phyloP scores from a whole-genome alignment of 192 early-diverging fungal genomes.

The Cladochytrium replicatum region DNA sequence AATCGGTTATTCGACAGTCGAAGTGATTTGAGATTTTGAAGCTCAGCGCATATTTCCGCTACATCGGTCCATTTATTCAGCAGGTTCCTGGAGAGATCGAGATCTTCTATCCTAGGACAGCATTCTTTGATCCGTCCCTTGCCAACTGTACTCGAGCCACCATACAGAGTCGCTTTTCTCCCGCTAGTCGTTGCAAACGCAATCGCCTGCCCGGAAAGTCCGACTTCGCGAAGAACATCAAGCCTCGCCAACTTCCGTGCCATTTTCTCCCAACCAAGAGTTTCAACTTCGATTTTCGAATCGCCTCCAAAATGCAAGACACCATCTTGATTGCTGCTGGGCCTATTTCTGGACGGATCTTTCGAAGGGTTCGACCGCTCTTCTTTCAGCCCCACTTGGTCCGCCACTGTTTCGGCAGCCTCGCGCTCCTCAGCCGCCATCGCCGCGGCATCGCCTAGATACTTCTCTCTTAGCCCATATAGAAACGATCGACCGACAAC shows the following conservation, averaged over 20 bases:
- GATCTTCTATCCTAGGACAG: constrained; percentile 28
- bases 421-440: too few species aligned
- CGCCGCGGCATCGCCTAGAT: too few species aligned
- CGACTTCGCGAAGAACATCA: constrained; percentile 18
- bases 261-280: constrained; percentile 38
- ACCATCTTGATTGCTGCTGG: constrained; percentile 2
- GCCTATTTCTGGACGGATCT: not conserved
- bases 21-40: constrained; percentile 20
- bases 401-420: too few species aligned
- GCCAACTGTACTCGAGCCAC: not conserved
- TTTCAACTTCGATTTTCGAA: constrained; percentile 27
- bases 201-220: constrained; percentile 22
- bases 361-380: too few species aligned
- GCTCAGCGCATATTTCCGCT: constrained; percentile 21
- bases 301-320: constrained; percentile 8
- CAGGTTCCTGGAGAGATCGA: constrained; percentile 36
- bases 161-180: not conserved
- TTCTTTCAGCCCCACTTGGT: too few species aligned
- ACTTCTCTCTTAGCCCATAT: constrained; percentile 12
- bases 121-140: not conserved
- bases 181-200: constrained; percentile 1
- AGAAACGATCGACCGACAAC: constrained; percentile 4
- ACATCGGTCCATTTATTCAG: constrained; percentile 22
- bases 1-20: constrained; percentile 31
- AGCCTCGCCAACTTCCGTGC: constrained; percentile 7